phyloP scores from a whole-genome alignment of 257 asterid species.

The Eucommia ulmoides region DNA sequence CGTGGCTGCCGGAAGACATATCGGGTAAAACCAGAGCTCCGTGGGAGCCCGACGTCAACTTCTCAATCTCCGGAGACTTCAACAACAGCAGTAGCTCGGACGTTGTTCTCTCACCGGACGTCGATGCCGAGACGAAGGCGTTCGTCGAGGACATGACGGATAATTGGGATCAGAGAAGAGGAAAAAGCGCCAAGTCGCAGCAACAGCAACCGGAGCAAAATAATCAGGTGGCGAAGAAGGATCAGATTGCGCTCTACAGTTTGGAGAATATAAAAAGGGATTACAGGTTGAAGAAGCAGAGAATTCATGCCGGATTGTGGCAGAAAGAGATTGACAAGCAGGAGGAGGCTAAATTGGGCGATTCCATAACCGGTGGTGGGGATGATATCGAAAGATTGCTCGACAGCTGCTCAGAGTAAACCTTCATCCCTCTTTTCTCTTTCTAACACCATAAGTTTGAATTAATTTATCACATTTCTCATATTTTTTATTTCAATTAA shows the following conservation, averaged over 20 bases:
- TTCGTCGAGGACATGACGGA: slow-evolving; percentile 95
- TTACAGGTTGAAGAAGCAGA: slow-evolving; percentile 79
- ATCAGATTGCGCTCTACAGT: slow-evolving; percentile 35
- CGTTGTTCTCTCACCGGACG: slow-evolving; percentile 16
- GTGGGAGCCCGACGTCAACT: slow-evolving; percentile 80
- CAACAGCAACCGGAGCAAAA: neutral
- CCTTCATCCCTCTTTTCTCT: neutral
- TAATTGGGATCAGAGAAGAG: slow-evolving; percentile 84
- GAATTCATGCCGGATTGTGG: slow-evolving; percentile 82
- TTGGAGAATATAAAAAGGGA: slow-evolving; percentile 77
- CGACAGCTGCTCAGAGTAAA: slow-evolving; percentile 75
- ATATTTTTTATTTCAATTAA: no score
- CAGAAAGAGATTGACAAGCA: slow-evolving; percentile 83
- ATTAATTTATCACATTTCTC: no score
- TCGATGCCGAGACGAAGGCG: slow-evolving; percentile 69
- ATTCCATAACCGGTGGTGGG: slow-evolving; percentile 28
- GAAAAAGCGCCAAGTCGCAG: slow-evolving; percentile 26
- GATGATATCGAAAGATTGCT: slow-evolving; percentile 76
- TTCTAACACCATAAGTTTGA: no score
- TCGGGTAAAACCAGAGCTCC: slow-evolving; percentile 54
- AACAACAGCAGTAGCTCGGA: slow-evolving; percentile 12
- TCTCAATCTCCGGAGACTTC: slow-evolving; percentile 20
- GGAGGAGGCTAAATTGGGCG: slow-evolving; percentile 80
- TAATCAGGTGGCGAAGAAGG: slow-evolving; percentile 14
- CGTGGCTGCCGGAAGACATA: slow-evolving; percentile 82